These are phyloP conservation scores for Nicotiana paniculata DNA, from an alignment of 257 asterid species.

Conservation along the genomic window DNA sequence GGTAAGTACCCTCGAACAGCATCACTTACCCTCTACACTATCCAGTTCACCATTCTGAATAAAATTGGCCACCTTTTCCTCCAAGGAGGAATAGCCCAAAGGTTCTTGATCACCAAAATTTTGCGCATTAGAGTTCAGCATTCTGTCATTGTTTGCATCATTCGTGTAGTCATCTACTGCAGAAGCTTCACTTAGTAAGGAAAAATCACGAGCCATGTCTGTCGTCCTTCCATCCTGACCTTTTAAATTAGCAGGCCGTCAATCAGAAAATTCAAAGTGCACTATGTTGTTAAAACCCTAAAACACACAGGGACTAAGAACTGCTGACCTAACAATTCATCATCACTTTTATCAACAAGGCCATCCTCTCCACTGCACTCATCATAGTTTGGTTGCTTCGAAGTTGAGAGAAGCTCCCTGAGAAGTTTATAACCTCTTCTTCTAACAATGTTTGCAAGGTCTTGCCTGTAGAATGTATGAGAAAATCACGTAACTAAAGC, in stretches of 20 bases:
- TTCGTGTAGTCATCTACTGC: background rate
- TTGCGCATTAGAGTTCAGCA: conserved; percentile 3
- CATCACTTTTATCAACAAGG: conserved; percentile 29
- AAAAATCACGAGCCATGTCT: conserved; percentile 23
- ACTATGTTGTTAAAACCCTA: conserved; percentile 1
- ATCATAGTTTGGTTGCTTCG: conserved; percentile 5
- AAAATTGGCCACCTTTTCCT: conserved; percentile 40
- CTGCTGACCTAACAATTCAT: conserved; percentile 24
- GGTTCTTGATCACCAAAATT: conserved; percentile 7
- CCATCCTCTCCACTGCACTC: conserved; percentile 22
- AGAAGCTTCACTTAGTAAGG: conserved; percentile 8
- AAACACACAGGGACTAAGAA: conserved; percentile 2
- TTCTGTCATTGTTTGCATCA: background rate
- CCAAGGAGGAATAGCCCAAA: conserved; percentile 16
- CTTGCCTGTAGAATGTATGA: conserved; percentile 37
- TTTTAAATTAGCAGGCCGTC: conserved; percentile 35
- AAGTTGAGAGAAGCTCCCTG: conserved; percentile 47
- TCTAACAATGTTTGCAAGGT: conserved; percentile 86
- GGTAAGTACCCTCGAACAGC: background rate
- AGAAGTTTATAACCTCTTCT: conserved; percentile 84
- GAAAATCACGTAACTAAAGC: background rate
- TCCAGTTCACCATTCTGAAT: conserved; percentile 67
- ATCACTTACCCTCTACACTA: conserved; percentile 43
- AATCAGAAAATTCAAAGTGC: conserved; percentile 9
- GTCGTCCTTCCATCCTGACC: conserved; percentile 48